Conservation (phyloP, 257 asterid genomes). For the Salvia hispanica region DNA sequence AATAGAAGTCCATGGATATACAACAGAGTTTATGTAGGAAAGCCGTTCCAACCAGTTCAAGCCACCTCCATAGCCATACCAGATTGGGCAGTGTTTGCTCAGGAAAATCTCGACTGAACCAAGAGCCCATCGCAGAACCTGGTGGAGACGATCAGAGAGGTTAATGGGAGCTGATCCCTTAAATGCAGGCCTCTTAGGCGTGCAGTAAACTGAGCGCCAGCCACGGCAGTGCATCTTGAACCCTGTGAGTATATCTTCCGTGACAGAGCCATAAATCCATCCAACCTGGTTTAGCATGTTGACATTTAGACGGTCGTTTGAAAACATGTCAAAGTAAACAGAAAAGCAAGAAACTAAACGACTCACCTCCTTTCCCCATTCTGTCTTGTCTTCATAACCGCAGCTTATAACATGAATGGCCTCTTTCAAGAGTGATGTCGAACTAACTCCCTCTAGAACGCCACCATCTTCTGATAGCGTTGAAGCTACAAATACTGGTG, state of each 20-base stretch:
- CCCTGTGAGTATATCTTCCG: conserved; percentile 87
- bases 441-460: conserved; percentile 38
- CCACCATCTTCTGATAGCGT: conserved; percentile 71
- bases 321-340: neutral
- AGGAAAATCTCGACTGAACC: conserved; percentile 90
- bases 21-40: conserved; percentile 79
- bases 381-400: conserved; percentile 87
- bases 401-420: conserved; percentile 92
- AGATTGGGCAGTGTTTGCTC: conserved; percentile 85
- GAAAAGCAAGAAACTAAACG: neutral
- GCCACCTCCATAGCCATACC: conserved; percentile 96
- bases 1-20: conserved; percentile 84
- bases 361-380: conserved; percentile 92
- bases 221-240: conserved; percentile 95
- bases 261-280: conserved; percentile 90
- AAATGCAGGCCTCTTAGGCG: conserved; percentile 74
- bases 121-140: conserved; percentile 94
- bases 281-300: conserved; percentile 60
- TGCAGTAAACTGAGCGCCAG: conserved; percentile 88
- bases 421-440: conserved; percentile 62
- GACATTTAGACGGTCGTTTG: conserved; percentile 13
- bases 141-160: conserved; percentile 87
- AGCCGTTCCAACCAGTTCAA: conserved; percentile 70
- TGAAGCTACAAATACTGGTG: conserved; percentile 76
- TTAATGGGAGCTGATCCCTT: conserved; percentile 87